Conservation (phyloP, 2,329 filamentous ascomycete species). For the Fusarium nelsonii region DNA sequence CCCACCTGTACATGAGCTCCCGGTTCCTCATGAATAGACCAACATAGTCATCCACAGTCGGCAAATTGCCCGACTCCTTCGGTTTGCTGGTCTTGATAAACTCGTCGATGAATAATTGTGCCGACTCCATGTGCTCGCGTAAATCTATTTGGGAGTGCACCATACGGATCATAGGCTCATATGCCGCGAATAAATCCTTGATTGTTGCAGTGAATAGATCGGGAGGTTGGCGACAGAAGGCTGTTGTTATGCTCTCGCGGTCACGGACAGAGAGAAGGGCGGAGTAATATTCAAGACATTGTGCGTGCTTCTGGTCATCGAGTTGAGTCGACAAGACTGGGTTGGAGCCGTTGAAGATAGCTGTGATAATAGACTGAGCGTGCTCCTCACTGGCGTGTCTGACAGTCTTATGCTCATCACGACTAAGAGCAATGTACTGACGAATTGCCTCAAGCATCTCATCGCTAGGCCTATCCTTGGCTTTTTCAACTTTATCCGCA, state of each 20-base stretch:
- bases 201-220: slow-evolving; percentile 79
- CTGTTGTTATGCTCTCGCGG: slow-evolving; percentile 75
- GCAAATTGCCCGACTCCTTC: slow-evolving; percentile 55
- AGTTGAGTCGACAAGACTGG: slow-evolving; percentile 61
- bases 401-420: slow-evolving; percentile 68
- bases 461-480: slow-evolving; percentile 67
- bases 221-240: slow-evolving; percentile 75
- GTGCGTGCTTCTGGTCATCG: slow-evolving; percentile 70
- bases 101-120: slow-evolving; percentile 77
- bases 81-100: slow-evolving; percentile 72
- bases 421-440: slow-evolving; percentile 65
- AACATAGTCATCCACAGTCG: slow-evolving; percentile 80
- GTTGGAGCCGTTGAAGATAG: slow-evolving; percentile 71
- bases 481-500: slow-evolving; percentile 72
- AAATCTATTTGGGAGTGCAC: slow-evolving; percentile 80
- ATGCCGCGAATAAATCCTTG: slow-evolving; percentile 73
- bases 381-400: slow-evolving; percentile 66
- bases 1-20: slow-evolving; percentile 73
- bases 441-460: slow-evolving; percentile 72
- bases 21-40: slow-evolving; percentile 74
- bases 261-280: slow-evolving; percentile 79
- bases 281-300: slow-evolving; percentile 77
- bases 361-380: slow-evolving; percentile 71
- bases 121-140: slow-evolving; percentile 74
- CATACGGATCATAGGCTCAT: slow-evolving; percentile 79